A percentile compares a stretch with the other conserved stretches of the same genome.
Conservation (phyloP, 1,284 basidiomycete genomes). For the Fomes fomentarius region DNA sequence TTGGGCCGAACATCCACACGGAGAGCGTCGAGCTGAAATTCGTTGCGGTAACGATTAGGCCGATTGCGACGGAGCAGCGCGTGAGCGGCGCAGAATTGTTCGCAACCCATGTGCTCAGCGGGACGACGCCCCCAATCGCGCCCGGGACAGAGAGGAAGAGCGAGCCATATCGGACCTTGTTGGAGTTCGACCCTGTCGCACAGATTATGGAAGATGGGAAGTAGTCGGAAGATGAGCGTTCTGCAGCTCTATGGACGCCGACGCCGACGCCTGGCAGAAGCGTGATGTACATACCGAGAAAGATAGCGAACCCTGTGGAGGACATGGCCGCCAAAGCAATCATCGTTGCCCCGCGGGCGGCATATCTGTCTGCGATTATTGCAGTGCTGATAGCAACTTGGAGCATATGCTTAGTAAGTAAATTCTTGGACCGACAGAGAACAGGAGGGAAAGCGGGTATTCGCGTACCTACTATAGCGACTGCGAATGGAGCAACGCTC, state of each 20-base stretch:
- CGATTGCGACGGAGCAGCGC: slow-evolving; percentile 45
- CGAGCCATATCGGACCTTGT: slow-evolving; percentile 63
- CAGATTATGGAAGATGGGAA: no score
- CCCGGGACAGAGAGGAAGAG: slow-evolving; percentile 70
- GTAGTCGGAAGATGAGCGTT: slow-evolving; percentile 51
- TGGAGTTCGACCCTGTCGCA: slow-evolving; percentile 48
- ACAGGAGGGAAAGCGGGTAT: not conserved
- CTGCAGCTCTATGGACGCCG: not conserved
- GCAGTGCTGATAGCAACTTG: not conserved
- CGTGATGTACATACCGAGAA: not conserved
- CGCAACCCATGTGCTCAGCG: slow-evolving; percentile 70
- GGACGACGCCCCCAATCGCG: slow-evolving; percentile 73
- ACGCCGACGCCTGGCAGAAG: no score
- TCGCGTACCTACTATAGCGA: not conserved
- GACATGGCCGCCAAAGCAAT: not conserved
- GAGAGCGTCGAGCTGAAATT: slow-evolving; percentile 67
- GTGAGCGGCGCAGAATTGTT: slow-evolving; percentile 67
- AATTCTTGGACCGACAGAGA: no score
- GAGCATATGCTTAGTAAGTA: not conserved
- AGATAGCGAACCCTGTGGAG: not conserved
- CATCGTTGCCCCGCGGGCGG: not conserved
- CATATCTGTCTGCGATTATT: not conserved
- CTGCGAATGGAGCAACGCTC: not conserved
- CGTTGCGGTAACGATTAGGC: slow-evolving; percentile 67
- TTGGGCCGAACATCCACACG: slow-evolving; percentile 42